Evolutionary conservation across 2,329 filamentous ascomycete species (phyloP), one percentile per base, ranked within the genome.

Genomic region (Claviceps humidiphila): DNA sequence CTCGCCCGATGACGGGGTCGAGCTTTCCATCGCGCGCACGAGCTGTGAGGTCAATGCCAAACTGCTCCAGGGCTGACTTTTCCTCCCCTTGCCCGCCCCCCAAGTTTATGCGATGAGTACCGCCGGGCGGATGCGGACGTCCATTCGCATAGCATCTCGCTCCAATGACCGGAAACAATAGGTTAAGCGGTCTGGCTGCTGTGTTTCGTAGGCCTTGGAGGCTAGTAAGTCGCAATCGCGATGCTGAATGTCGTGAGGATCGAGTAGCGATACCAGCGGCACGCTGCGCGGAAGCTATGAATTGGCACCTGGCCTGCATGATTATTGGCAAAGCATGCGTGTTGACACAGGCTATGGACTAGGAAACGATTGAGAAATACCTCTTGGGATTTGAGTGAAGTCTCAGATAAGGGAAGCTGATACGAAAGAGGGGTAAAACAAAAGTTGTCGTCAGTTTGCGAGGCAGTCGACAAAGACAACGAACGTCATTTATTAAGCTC

Each of bases 1-100:
- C 90, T 66, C 93, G 79, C 20, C 93, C 93, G 63, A 98, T 97
- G 14, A 97, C 91, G 0, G 93, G 93, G 63, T 98, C 93, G 3
- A 98, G 76, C 64, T 95, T 96, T 42, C 93, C 93, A 48, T 86
- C 85, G 65, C 79, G 87, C 20, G 93, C 93, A 61, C 80, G 81
- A 13, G 81, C 86, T 1, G 93, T 97, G 51, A 98, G 74, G 65
- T 98, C 91, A 55, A 96, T 76, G 53, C 93, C 93, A 63, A 84
- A 98, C 66, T 95, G 81, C 67, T 97, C 91, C 50, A 97, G 71
- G 0, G 93, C 90, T 2, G 90, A 75, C 69, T 96, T 95, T 68
- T 96, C 75, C 45, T 78, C 76, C 59, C 78, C 79, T 30, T 78
- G 76, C 59, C 78, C 78, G 30, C 74, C 85, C 52, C 88, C 80